A percentile compares a stretch with the other conserved stretches of the same genome.
Conservation (phyloP, 2,329 filamentous ascomycete species). For the Cordyceps fumosorosea region DNA sequence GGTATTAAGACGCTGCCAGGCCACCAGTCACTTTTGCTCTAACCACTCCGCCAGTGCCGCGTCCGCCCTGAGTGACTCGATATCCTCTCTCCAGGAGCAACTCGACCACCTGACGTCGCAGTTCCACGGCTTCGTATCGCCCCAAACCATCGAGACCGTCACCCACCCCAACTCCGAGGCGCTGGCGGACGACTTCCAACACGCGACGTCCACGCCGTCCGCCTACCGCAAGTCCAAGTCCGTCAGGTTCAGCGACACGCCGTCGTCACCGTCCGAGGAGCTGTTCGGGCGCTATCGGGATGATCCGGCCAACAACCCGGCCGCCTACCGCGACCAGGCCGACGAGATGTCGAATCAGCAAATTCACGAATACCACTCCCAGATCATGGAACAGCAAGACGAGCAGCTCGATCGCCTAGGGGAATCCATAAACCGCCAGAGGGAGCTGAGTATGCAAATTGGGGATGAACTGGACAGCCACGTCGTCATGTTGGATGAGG, state of each 20-base stretch:
- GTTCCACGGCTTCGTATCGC: conserved; percentile 62
- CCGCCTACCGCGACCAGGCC: conserved; percentile 56
- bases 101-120: conserved; percentile 70
- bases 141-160: conserved; percentile 43
- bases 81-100: conserved; percentile 64
- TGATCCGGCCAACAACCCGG: conserved; percentile 48
- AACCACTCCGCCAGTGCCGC: conserved; percentile 32
- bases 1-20: conserved; percentile 33
- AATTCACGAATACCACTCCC: conserved; percentile 76
- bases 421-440: conserved; percentile 79
- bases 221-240: conserved; percentile 50
- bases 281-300: conserved; percentile 61
- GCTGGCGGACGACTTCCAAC: conserved; percentile 57
- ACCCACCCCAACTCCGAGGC: conserved; percentile 58
- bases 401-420: conserved; percentile 84
- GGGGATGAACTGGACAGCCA: conserved; percentile 93
- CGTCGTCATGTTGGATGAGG: conserved; percentile 80
- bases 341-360: conserved; percentile 68
- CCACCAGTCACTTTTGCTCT: not conserved
- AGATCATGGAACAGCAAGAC: conserved; percentile 82
- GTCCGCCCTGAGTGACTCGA: conserved; percentile 52
- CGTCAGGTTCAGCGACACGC: conserved; percentile 78
- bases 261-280: conserved; percentile 31
- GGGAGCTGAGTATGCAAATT: conserved; percentile 91
- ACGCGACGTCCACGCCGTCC: conserved; percentile 43